These are phyloP conservation scores for Cryphonectria nitschkei DNA, from an alignment of 2,329 filamentous ascomycete species.

Conservation along the genomic window DNA sequence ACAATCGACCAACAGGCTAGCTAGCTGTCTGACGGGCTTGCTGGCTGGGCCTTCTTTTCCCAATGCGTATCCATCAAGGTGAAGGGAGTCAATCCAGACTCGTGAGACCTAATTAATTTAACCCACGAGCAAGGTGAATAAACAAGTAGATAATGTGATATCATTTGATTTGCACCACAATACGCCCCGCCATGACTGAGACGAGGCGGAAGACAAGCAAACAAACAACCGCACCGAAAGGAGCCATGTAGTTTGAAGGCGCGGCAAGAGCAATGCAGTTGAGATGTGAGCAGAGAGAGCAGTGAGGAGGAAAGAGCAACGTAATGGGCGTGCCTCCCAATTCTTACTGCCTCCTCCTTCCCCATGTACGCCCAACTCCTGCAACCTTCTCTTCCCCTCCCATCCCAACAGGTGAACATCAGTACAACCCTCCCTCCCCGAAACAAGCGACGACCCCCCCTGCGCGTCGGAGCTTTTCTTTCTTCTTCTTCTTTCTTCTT, in stretches of 20 bases:
- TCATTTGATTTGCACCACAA: not conserved
- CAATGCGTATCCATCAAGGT: not conserved
- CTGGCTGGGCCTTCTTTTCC: not conserved
- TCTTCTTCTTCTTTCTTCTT: not conserved
- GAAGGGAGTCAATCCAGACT: not conserved
- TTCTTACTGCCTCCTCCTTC: not conserved
- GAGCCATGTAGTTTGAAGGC: not conserved
- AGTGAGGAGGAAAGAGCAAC: not conserved
- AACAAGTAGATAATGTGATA: not conserved
- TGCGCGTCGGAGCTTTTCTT: not conserved
- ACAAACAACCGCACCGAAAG: not conserved
- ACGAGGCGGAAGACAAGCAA: not conserved
- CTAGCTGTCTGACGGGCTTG: too few relatives aligned
- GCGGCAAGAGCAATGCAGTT: constrained; percentile 1
- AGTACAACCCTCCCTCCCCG: not conserved
- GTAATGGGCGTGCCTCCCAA: not conserved
- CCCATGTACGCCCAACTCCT: too few relatives aligned
- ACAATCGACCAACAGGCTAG: not conserved
- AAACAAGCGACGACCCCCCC: not conserved
- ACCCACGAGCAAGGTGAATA: not conserved
- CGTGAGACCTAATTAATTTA: not conserved
- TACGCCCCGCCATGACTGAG: not conserved
- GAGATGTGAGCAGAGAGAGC: not conserved
- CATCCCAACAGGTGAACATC: not conserved
- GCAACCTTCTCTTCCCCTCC: not conserved